Conservation (phyloP, 148 eudicot species). For the Chenopodium suecicum region DNA sequence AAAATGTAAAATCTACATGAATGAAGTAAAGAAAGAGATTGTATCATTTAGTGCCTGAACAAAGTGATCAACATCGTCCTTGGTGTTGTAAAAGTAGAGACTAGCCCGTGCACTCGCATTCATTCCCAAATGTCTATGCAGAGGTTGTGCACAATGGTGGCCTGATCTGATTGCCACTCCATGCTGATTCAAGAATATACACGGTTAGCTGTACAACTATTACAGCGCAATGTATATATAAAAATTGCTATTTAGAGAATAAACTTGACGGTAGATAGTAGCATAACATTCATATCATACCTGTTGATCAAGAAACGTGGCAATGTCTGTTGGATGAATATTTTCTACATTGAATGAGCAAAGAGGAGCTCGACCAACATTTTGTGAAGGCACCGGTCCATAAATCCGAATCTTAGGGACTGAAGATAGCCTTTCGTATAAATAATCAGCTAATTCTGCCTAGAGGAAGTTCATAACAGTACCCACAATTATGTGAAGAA, state of each 20-base stretch:
- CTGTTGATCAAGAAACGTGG: constrained; percentile 90
- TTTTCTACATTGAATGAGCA: constrained; percentile 81
- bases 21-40: constrained; percentile 59
- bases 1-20: constrained; percentile 29
- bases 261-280: background rate
- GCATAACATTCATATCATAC: constrained; percentile 26
- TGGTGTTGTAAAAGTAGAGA: constrained; percentile 88
- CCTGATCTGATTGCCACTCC: constrained; percentile 94
- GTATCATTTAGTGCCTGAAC: constrained; percentile 66
- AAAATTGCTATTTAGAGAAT: background rate
- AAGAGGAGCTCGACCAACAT: constrained; percentile 67
- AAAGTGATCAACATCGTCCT: constrained; percentile 75
- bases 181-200: constrained; percentile 43
- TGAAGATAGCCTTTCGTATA: constrained; percentile 54
- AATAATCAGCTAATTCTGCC: constrained; percentile 70
- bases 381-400: constrained; percentile 70
- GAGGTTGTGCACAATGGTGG: constrained; percentile 96
- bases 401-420: constrained; percentile 67
- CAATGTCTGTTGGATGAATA: constrained; percentile 79
- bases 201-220: background rate
- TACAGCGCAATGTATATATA: background rate
- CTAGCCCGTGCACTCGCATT: constrained; percentile 90
- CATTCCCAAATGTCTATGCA: constrained; percentile 69
- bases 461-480: constrained; percentile 22
- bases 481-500: background rate